A percentile compares a stretch with the other conserved stretches of the same genome.
Conservation (phyloP, 495 filamentous ascomycete species). For the Daldinia childiae region DNA sequence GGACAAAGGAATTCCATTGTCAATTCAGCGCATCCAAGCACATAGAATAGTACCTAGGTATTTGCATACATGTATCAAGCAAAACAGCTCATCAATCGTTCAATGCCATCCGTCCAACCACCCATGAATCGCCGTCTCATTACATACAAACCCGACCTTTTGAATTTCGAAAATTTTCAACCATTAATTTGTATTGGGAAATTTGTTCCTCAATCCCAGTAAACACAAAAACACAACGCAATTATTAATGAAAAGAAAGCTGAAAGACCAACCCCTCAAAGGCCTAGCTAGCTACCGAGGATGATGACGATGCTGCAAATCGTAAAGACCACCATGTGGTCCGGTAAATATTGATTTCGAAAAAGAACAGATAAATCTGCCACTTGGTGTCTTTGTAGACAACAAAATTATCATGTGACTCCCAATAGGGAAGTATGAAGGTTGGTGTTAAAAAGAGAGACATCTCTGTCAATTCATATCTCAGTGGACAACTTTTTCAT, state of each 20-base stretch:
- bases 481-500: not conserved
- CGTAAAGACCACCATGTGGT: not conserved
- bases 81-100: not conserved
- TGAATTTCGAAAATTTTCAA: not conserved
- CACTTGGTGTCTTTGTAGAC: not conserved
- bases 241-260: not conserved
- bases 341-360: not conserved
- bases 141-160: not conserved
- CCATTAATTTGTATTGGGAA: not conserved
- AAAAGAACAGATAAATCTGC: not conserved
- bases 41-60: not conserved
- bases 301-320: not conserved
- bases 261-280: not conserved
- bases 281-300: not conserved
- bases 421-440: not conserved
- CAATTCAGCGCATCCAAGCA: not conserved
- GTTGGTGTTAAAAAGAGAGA: not conserved
- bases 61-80: not conserved
- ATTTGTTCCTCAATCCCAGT: not conserved
- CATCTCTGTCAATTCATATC: not conserved
- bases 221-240: not conserved
- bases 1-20: not conserved
- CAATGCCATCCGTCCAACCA: not conserved
- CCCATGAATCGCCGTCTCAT: not conserved
- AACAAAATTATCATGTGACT: too few relatives aligned